Base-by-base conservation (phyloP, 1,139 yeast species). In the Candida frijolesensis region DNA sequence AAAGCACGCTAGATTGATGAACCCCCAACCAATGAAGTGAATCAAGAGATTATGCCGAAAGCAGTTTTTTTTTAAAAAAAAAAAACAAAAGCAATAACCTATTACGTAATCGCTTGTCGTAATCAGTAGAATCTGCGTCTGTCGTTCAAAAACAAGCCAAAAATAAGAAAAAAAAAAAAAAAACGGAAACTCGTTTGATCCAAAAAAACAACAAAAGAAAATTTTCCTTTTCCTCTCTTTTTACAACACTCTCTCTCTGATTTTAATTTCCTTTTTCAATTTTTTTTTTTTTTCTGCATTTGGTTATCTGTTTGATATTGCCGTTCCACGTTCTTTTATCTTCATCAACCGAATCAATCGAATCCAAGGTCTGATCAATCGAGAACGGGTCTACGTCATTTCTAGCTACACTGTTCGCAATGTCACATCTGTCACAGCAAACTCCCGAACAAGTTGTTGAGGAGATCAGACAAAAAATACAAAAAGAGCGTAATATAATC, bases 401-500 rank as follows among this genome's bases (percentile, higher is more conserved):
- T 2, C 7, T 25, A 8, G 2, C 29, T 25, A 25, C 10, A 6
- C 29, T 3, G 29, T 25, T 25, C 15, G 40, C 12, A 14, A 51
- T 48, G 53, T 47, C 47, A 30, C 48, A 42, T 14, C 39, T 42
- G 18, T 41, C 32, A 19, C 38, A 33, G 35, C 45, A 44, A 19
- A 47, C 47, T 16, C 48, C 48, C 7, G 66, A 67, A 32, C 68
- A 72, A 48, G 75, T 74, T 47, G 61, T 84, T 47, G 69, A 71
- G 48, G 96, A 90, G 63, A 89, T 91, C 67, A 76, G 79, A 60
- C 82, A 82, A 58, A 92, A 91, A 76, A 90, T 94, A 61, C 94
- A 89, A 57, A 81, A 96, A 51, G 98, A 94, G 69, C 78, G 79
- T 62, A 91, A 89, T 64, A 85, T 92, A 67, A 90, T 92, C 48